These are phyloP conservation scores for Rhododendron kiyosumense DNA, from an alignment of 148 eudicot species.

Conservation along the genomic window DNA sequence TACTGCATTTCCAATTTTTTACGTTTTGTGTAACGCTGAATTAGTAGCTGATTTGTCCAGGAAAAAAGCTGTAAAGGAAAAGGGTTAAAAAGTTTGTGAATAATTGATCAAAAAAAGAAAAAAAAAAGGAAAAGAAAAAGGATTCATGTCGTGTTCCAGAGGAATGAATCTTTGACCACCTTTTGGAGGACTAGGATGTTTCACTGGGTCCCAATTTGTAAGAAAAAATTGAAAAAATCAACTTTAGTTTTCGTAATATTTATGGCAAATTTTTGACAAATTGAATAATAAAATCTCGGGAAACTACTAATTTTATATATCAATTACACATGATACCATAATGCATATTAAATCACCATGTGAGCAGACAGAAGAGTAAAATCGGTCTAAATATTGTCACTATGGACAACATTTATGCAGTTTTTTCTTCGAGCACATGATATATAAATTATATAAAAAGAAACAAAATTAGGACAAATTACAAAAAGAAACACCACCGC, in stretches of 20 bases:
- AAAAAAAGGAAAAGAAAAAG: not conserved
- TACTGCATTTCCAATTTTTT: not conserved
- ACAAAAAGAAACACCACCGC: no score
- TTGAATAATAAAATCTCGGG: no score
- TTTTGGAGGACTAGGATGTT: not conserved
- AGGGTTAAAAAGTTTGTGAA: not conserved
- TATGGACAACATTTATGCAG: no score
- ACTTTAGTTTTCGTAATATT: no score
- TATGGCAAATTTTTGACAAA: no score
- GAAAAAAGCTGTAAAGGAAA: not conserved
- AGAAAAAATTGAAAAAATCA: not conserved
- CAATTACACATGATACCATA: not conserved
- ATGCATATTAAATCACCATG: not conserved
- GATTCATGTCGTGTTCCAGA: not conserved
- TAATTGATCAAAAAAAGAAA: not conserved
- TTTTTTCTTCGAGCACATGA: no score
- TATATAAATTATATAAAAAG: no score
- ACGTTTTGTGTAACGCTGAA: not conserved
- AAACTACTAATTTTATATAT: not conserved
- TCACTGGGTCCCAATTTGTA: not conserved
- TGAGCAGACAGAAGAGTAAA: no score
- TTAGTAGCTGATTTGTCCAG: not conserved
- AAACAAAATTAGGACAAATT: no score
- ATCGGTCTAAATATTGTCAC: no score
- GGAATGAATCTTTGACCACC: not conserved